Evolutionary conservation across 2,329 filamentous ascomycete genomes (phyloP).

Genomic region (Fusarium cicatricum): DNA sequence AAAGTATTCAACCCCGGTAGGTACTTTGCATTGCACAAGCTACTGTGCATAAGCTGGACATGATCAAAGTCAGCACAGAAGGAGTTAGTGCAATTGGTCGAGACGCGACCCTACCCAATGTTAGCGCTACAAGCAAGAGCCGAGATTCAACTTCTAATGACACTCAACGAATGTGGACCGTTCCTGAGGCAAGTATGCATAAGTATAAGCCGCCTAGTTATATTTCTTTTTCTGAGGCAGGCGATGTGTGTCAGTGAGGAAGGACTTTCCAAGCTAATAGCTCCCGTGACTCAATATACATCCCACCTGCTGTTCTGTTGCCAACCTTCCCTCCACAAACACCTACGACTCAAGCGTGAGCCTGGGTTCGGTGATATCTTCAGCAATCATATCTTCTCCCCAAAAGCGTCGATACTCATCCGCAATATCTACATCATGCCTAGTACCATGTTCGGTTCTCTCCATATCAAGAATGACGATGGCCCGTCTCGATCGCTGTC

Average conservation of each 20-base stretch:
- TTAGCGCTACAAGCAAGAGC: not conserved
- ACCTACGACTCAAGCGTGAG: too few relatives aligned
- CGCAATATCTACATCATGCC: constrained; percentile 21
- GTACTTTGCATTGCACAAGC: constrained; percentile 2
- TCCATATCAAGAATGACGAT: constrained; percentile 6
- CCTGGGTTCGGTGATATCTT: not conserved
- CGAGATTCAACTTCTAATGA: too few relatives aligned
- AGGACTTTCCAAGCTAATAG: too few relatives aligned
- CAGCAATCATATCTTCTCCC: not conserved
- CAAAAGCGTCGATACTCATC: constrained; percentile 13
- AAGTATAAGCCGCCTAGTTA: too few relatives aligned
- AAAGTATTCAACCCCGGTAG: constrained; percentile 3
- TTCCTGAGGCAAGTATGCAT: too few relatives aligned
- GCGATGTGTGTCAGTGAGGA: too few relatives aligned
- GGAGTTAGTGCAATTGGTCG: constrained; percentile 1
- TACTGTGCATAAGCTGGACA: constrained; percentile 9
- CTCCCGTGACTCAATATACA: too few relatives aligned
- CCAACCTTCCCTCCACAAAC: too few relatives aligned
- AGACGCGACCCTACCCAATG: constrained; percentile 1
- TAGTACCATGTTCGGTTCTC: constrained; percentile 17
- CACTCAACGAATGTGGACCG: too few relatives aligned
- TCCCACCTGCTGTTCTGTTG: too few relatives aligned
- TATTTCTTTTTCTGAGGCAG: too few relatives aligned
- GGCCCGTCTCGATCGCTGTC: not conserved
- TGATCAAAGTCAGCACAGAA: not conserved